These are phyloP conservation scores for Aeschynomene evenia DNA, from an alignment of 306 rosid species.

Conservation along the genomic window DNA sequence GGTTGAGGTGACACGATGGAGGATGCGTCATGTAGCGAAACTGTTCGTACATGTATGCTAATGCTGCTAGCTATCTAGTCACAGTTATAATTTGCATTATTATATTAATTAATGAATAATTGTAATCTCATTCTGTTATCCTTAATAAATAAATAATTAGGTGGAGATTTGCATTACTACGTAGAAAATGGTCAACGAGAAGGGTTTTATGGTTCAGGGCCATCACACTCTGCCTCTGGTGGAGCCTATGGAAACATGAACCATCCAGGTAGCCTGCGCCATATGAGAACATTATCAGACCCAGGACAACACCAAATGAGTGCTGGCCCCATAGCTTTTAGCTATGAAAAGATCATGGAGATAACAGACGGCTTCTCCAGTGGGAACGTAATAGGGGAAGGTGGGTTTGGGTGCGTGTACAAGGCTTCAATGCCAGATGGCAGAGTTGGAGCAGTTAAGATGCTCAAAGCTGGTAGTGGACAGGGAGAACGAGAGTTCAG, in stretches of 20 bases:
- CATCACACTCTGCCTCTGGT: constrained; percentile 15
- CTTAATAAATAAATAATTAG: no score
- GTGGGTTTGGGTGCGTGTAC: constrained; percentile 89
- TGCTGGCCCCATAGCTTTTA: constrained; percentile 44
- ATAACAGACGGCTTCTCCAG: constrained; percentile 65
- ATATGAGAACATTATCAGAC: constrained; percentile 41
- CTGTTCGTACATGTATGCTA: no score
- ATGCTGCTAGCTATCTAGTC: no score
- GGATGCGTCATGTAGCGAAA: no score
- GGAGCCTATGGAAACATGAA: constrained; percentile 31
- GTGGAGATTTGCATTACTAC: constrained; percentile 51
- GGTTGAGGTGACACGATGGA: no score
- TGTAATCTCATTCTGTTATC: no score
- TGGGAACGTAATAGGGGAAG: constrained; percentile 76
- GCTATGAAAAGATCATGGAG: constrained; percentile 64
- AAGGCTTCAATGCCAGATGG: constrained; percentile 74
- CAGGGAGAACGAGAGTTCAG: constrained; percentile 92
- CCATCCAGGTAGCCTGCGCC: constrained; percentile 15
- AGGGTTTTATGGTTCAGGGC: constrained; percentile 34
- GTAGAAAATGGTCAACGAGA: constrained; percentile 44
- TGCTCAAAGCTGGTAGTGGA: constrained; percentile 86
- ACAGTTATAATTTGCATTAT: no score
- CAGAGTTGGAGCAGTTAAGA: constrained; percentile 73
- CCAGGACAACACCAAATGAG: constrained; percentile 24
- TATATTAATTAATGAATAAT: no score